phyloP scores from a whole-genome alignment of 805 yeast genomes.

The Saccharomycopsis javanensis region DNA sequence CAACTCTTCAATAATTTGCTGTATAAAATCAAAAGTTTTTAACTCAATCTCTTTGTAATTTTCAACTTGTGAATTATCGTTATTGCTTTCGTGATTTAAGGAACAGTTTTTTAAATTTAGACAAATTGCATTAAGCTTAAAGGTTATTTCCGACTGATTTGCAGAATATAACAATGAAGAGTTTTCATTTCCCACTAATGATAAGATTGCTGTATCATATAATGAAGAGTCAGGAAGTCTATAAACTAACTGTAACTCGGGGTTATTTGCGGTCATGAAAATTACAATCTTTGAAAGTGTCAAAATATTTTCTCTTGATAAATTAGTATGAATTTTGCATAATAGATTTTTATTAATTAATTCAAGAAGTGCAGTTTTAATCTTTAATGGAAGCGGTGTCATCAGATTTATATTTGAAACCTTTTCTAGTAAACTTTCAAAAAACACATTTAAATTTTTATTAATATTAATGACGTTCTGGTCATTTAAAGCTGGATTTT shows the following conservation, averaged over 20 bases:
- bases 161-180: conserved; percentile 6
- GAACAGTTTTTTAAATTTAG: not conserved
- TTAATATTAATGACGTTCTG: not conserved
- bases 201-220: not conserved
- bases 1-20: conserved; percentile 4
- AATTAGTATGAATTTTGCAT: not conserved
- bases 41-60: not conserved
- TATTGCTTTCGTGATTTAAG: not conserved
- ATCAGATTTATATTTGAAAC: not conserved
- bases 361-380: not conserved
- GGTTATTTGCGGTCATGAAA: not conserved
- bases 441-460: not conserved
- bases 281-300: not conserved
- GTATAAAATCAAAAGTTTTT: not conserved
- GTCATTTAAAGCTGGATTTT: not conserved
- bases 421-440: not conserved
- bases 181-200: not conserved
- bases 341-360: not conserved
- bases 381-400: not conserved
- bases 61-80: not conserved
- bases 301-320: not conserved
- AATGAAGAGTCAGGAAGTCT: not conserved
- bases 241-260: not conserved
- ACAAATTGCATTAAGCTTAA: conserved; percentile 3
- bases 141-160: conserved; percentile 3